phyloP scores from a whole-genome alignment of 768 basidiomycete species.

The Boletellus sp. region DNA sequence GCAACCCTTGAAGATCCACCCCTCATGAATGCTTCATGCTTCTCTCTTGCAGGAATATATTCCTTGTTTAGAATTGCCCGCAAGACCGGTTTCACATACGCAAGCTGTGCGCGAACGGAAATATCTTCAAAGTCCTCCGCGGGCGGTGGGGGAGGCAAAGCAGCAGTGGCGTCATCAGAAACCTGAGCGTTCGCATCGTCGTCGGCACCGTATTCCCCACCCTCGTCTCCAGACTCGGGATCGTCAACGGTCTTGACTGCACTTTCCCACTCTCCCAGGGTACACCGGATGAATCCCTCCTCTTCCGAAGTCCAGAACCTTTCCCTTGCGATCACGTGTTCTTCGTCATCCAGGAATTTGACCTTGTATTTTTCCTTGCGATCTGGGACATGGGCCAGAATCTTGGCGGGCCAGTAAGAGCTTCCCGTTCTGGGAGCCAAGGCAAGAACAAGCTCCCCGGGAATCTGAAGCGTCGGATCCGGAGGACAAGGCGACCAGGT shows the following conservation, averaged over 20 bases:
- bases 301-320: constrained; percentile 59
- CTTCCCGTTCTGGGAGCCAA: constrained; percentile 28
- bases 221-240: constrained; percentile 29
- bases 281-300: constrained; percentile 59
- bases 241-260: constrained; percentile 28
- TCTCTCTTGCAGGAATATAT: constrained; percentile 49
- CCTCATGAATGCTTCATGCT: constrained; percentile 54
- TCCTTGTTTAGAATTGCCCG: constrained; percentile 51
- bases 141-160: constrained; percentile 37
- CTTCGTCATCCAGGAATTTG: constrained; percentile 54
- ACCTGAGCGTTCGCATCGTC: constrained; percentile 32
- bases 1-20: constrained; percentile 48
- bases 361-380: constrained; percentile 50
- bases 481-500: constrained; percentile 41
- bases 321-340: constrained; percentile 40
- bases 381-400: constrained; percentile 45
- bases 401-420: constrained; percentile 65
- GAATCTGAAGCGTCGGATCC: constrained; percentile 52
- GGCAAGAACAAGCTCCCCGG: constrained; percentile 66
- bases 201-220: constrained; percentile 26
- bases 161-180: constrained; percentile 8
- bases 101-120: constrained; percentile 55
- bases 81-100: constrained; percentile 62
- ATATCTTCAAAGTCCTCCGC: constrained; percentile 49
- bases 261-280: constrained; percentile 57